Evolutionary conservation across 495 filamentous ascomycete genomes (phyloP), one percentile per base, ranked within the genome.

Genomic region (Darksidea phi): DNA sequence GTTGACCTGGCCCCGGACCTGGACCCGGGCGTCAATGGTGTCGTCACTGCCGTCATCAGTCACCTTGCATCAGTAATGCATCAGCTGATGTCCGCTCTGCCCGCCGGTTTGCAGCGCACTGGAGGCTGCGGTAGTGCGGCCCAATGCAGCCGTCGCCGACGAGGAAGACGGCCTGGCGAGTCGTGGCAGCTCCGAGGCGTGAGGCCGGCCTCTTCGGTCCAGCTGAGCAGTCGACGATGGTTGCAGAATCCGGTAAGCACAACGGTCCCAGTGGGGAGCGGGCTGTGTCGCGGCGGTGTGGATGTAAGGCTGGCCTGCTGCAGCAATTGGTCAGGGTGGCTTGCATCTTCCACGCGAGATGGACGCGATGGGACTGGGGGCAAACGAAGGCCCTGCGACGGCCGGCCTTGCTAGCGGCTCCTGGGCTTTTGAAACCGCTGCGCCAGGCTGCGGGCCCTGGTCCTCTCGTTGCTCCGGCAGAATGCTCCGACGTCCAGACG

Each of bases 321-420:
- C 59, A 49, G 46, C 61, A 49, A 68, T 63, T 64, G 61, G 66
- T 51, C 54, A 61, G 61, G 36, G 54, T 61, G 55, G 65, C 59
- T 61, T 68, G 66, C 66, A 68, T 52, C 56, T 64, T 47, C 66
- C 66, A 68, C 66, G 66, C 61, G 66, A 68, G 66, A 68, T 68
- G 38, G 52, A 64, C 56, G 48, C 20, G 60, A 64, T 64, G 56
- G n/a, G n/a, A 20, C 53, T 61, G 64, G 61, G 60, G 61, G 57
- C 45, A 5, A 2, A 48, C 26, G 47, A 57, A 43, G 49, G 37
- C 6, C 47, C 17, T 67, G 61, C 61, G 66, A 68, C 66, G 52
- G 20, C 57, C 59, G 56, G 48, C 41, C 61, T 59, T 64, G 55
- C 54, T 64, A 64, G 61, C 53, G 61, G 54, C 61, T 64, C 58